These are phyloP conservation scores for Dothistroma pini DNA, from an alignment of 2,329 filamentous ascomycete genomes.

Conservation along the genomic window DNA sequence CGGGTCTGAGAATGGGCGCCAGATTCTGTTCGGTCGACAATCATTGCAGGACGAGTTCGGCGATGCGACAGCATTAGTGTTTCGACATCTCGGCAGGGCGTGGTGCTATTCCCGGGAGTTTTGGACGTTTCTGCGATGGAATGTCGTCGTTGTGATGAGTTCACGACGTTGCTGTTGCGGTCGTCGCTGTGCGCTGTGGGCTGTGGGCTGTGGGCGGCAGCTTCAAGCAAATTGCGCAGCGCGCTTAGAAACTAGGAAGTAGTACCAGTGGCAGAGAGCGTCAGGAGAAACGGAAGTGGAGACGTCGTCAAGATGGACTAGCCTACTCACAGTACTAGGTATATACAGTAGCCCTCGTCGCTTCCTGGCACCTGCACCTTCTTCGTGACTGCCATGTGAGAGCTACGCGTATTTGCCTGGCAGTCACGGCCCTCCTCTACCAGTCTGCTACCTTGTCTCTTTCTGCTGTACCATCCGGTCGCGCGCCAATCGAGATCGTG, in stretches of 20 bases:
- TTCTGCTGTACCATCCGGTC: no score
- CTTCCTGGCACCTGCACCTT: no score
- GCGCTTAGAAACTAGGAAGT: neutral
- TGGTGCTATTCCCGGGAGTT: neutral
- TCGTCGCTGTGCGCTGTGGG: neutral
- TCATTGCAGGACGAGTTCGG: neutral
- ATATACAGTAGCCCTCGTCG: no score
- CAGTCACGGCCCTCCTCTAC: no score
- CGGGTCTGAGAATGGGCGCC: slow-evolving; percentile 4
- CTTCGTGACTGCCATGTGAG: no score
- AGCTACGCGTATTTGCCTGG: no score
- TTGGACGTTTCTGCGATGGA: neutral
- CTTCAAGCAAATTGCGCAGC: neutral
- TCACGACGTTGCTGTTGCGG: neutral
- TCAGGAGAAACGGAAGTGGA: neutral
- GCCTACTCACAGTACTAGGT: no score
- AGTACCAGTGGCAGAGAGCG: neutral
- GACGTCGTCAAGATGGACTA: neutral
- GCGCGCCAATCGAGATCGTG: no score
- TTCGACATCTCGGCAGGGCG: neutral
- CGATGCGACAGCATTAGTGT: neutral
- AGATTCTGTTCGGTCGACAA: neutral
- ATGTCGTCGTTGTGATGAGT: neutral
- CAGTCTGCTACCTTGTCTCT: no score
- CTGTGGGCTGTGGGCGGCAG: neutral